phyloP scores from a whole-genome alignment of 495 filamentous ascomycete genomes.

The Cladorrhinum samala region DNA sequence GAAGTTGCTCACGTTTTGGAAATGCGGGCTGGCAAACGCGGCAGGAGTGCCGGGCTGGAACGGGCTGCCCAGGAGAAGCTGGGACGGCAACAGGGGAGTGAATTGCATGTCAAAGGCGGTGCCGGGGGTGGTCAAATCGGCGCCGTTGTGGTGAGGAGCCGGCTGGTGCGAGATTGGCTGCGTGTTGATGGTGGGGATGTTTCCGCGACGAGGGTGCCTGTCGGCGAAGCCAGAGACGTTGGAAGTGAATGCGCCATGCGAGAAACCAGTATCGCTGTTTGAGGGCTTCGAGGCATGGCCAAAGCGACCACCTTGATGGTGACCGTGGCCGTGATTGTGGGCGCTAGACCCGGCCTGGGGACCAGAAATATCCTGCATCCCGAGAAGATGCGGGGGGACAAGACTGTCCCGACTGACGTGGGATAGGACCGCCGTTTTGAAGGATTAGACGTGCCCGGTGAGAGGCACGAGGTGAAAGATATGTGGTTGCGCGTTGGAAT shows the following conservation, averaged over 20 bases:
- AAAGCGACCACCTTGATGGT: slow-evolving; percentile 54
- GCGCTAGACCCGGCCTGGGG: slow-evolving; percentile 50
- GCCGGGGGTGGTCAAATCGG: slow-evolving; percentile 79
- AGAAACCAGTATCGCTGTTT: slow-evolving; percentile 80
- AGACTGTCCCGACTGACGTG: slow-evolving; percentile 63
- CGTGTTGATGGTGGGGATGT: slow-evolving; percentile 93
- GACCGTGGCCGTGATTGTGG: slow-evolving; percentile 13
- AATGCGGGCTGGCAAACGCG: slow-evolving; percentile 84
- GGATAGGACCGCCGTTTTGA: slow-evolving; percentile 67
- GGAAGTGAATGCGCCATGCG: slow-evolving; percentile 80
- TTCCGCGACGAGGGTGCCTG: slow-evolving; percentile 70
- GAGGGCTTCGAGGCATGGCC: slow-evolving; percentile 66
- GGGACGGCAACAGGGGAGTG: slow-evolving; percentile 88
- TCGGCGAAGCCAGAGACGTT: slow-evolving; percentile 77
- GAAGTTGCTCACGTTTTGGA: slow-evolving; percentile 75
- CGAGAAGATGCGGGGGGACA: slow-evolving; percentile 72
- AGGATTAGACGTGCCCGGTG: slow-evolving; percentile 48
- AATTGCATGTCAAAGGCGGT: slow-evolving; percentile 97
- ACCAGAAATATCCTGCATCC: slow-evolving; percentile 78
- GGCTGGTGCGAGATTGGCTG: slow-evolving; percentile 47
- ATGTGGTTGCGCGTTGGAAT: slow-evolving; percentile 19
- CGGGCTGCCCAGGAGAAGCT: slow-evolving; percentile 89
- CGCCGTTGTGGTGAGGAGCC: slow-evolving; percentile 34
- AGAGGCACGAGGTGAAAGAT: slow-evolving; percentile 39
- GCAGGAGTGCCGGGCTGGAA: slow-evolving; percentile 93